A percentile compares a stretch with the other conserved stretches of the same genome.
Evolutionary conservation across 805 yeast genomes (phyloP).

Genomic region (Metschnikowia henanensis): DNA sequence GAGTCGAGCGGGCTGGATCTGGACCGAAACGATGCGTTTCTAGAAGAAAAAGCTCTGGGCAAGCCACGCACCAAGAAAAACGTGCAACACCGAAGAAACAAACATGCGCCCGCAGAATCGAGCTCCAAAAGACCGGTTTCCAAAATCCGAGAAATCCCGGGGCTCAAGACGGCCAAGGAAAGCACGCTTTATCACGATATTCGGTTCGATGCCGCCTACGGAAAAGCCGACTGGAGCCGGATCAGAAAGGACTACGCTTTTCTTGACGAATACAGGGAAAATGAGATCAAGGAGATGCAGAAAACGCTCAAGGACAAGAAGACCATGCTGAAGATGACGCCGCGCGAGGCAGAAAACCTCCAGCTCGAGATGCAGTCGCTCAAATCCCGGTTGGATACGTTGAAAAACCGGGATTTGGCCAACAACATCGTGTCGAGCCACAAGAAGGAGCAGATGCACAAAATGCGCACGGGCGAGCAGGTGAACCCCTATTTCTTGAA

Average conservation of each 20-base stretch:
- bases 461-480: conserved; percentile 49
- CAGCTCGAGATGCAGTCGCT: conserved; percentile 61
- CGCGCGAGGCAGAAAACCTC: conserved; percentile 50
- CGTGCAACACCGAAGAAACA: conserved; percentile 33
- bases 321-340: conserved; percentile 38
- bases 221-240: conserved; percentile 69
- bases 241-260: conserved; percentile 81
- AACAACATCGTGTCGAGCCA: conserved; percentile 61
- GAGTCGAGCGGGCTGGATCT: conserved; percentile 19
- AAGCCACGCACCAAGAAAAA: conserved; percentile 27
- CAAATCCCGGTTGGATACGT: conserved; percentile 62
- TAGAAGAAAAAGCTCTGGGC: not conserved
- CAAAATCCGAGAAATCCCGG: conserved; percentile 71
- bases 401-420: conserved; percentile 76
- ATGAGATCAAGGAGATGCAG: conserved; percentile 66
- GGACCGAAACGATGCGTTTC: conserved; percentile 12
- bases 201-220: conserved; percentile 87
- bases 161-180: conserved; percentile 43
- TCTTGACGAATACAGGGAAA: conserved; percentile 79
- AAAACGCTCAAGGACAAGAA: conserved; percentile 54
- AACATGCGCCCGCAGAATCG: conserved; percentile 86
- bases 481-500: conserved; percentile 58
- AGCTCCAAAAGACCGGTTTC: conserved; percentile 75
- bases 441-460: conserved; percentile 49
- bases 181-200: conserved; percentile 68